A percentile compares a stretch with the other conserved stretches of the same genome.
These are phyloP conservation scores for Pestalotiopsis sp. DNA, from an alignment of 2,329 filamentous ascomycete species.

Conservation along the genomic window DNA sequence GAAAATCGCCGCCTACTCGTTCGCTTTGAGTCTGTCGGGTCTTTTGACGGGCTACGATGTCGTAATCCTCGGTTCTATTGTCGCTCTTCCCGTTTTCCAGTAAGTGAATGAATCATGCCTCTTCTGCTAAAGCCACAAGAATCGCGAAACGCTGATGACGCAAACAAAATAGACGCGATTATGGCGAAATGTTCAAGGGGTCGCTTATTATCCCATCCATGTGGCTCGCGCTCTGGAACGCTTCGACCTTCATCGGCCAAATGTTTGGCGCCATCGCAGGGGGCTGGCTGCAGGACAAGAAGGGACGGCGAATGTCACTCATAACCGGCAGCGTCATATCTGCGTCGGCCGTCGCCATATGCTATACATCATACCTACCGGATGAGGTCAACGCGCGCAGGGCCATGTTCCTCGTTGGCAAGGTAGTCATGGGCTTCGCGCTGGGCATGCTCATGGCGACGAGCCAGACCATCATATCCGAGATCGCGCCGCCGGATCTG, in stretches of 20 bases:
- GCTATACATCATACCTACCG: conserved; percentile 35
- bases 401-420: conserved; percentile 44
- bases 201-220: conserved; percentile 39
- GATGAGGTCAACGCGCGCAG: conserved; percentile 20
- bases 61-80: conserved; percentile 15
- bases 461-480: conserved; percentile 51
- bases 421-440: conserved; percentile 46
- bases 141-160: background rate
- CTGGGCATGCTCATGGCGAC: conserved; percentile 47
- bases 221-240: conserved; percentile 49
- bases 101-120: conserved; percentile 30
- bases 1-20: conserved; percentile 13
- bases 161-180: background rate
- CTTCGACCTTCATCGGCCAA: conserved; percentile 27
- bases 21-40: conserved; percentile 13
- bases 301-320: conserved; percentile 40
- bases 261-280: conserved; percentile 21
- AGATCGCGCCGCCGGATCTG: conserved; percentile 47
- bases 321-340: conserved; percentile 38
- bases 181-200: background rate
- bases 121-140: conserved; percentile 15
- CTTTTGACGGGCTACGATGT: conserved; percentile 17
- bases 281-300: conserved; percentile 42
- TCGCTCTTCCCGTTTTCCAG: conserved; percentile 12
- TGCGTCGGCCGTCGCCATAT: conserved; percentile 37